A percentile compares a stretch with the other conserved stretches of the same genome.
Evolutionary conservation across 768 basidiomycete genomes (phyloP).

Genomic region (Omphalotus guepiniiformis): DNA sequence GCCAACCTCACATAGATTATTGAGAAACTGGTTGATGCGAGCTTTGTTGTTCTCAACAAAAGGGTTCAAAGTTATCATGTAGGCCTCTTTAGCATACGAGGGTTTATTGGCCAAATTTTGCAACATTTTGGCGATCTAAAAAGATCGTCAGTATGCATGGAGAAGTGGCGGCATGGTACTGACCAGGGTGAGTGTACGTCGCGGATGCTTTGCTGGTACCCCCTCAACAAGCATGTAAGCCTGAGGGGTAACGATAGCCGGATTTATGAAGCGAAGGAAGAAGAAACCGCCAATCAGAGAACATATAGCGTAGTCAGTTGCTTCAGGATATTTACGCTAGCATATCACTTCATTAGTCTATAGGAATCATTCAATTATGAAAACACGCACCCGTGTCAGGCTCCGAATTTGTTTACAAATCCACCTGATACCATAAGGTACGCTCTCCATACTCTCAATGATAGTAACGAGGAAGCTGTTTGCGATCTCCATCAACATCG

Average conservation of each 20-base stretch:
- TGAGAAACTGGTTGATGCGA: slow-evolving; percentile 95
- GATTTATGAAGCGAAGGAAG: slow-evolving; percentile 99
- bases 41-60: slow-evolving; percentile 99
- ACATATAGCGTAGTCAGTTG: slow-evolving; percentile 97
- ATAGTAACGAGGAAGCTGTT: slow-evolving; percentile 97
- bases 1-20: slow-evolving; percentile 95
- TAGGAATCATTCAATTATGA: slow-evolving; percentile 9
- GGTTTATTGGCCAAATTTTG: slow-evolving; percentile 99
- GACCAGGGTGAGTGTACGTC: slow-evolving; percentile 88
- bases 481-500: slow-evolving; percentile 99
- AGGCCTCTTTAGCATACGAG: slow-evolving; percentile 94
- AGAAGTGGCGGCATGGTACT: slow-evolving; percentile 25
- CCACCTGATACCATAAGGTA: slow-evolving; percentile 99
- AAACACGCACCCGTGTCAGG: slow-evolving; percentile 74
- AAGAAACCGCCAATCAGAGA: slow-evolving; percentile 99
- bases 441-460: slow-evolving; percentile 97
- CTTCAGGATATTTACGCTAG: slow-evolving; percentile 98
- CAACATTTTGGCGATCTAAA: slow-evolving; percentile 97
- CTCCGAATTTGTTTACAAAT: slow-evolving; percentile 99
- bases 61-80: slow-evolving; percentile 98
- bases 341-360: too few species aligned
- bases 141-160: slow-evolving; percentile 4
- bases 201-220: slow-evolving; percentile 95
- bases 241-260: slow-evolving; percentile 97
- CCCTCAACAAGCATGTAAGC: slow-evolving; percentile 99